phyloP scores from a whole-genome alignment of 1,284 basidiomycete species.

The Athelia psychrophila region DNA sequence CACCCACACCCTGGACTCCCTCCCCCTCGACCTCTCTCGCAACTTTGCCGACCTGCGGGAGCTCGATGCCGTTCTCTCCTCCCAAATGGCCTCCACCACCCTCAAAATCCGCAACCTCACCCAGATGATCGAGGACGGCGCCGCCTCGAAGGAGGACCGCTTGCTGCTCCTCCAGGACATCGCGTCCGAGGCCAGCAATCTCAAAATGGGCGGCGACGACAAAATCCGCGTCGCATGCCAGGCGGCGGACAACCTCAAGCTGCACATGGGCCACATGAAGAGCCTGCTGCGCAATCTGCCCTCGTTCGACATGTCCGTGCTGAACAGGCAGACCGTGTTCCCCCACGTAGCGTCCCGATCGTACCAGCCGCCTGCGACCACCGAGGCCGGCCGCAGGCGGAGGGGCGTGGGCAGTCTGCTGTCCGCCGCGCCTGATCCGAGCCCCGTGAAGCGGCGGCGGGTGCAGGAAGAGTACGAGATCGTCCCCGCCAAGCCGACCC shows the following conservation, averaged over 20 bases:
- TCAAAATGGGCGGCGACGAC: slow-evolving; percentile 97
- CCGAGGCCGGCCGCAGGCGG: slow-evolving; percentile 59
- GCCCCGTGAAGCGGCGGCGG: slow-evolving; percentile 63
- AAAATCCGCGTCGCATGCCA: slow-evolving; percentile 97
- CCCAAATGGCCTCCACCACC: slow-evolving; percentile 79
- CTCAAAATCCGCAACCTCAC: slow-evolving; percentile 75
- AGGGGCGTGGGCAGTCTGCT: slow-evolving; percentile 48
- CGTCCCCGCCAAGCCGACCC: slow-evolving; percentile 28
- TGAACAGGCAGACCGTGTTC: slow-evolving; percentile 65
- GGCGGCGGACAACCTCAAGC: slow-evolving; percentile 86
- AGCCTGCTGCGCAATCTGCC: slow-evolving; percentile 66
- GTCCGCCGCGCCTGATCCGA: slow-evolving; percentile 43
- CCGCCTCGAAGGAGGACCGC: slow-evolving; percentile 71
- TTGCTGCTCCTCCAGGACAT: slow-evolving; percentile 89
- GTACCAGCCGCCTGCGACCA: slow-evolving; percentile 55
- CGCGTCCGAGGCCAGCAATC: slow-evolving; percentile 87
- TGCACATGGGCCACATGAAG: slow-evolving; percentile 69
- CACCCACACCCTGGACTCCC: slow-evolving; percentile 89
- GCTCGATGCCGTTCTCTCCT: slow-evolving; percentile 94
- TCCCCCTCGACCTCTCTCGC: slow-evolving; percentile 93
- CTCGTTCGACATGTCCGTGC: slow-evolving; percentile 55
- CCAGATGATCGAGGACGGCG: slow-evolving; percentile 71
- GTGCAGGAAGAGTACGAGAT: slow-evolving; percentile 49
- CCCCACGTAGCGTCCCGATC: slow-evolving; percentile 69
- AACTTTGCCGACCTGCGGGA: slow-evolving; percentile 95